Base-by-base conservation (phyloP, 2,329 filamentous ascomycete species). In the Colletotrichum zoysiae region DNA sequence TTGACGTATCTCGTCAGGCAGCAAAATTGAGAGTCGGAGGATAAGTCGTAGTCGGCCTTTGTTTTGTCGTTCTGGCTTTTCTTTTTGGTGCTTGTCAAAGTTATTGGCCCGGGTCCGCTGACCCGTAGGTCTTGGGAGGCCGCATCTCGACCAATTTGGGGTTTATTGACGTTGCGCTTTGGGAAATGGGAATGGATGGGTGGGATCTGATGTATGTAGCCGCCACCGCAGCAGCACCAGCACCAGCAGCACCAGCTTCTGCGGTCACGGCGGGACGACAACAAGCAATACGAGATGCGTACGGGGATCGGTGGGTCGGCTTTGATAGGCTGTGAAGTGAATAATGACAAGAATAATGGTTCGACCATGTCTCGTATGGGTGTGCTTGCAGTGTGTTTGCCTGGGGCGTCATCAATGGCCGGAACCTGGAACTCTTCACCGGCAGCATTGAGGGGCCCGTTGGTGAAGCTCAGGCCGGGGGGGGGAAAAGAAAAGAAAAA, bases 241-340 rank as follows among this genome's bases (percentile, higher is more conserved):
- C 35, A 8, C 6, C 38, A 40, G 38, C 40, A 18, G 40, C 40
- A 11, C 38, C 48, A 26, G 50, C 51, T 35, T 18, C 30, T 20
- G 20, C 53, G 18, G 30, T 5, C 9, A 9, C 33, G 16, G 53
- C 33, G 33, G 33, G 18, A 48, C 44, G 44, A 48, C 20, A 20
- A 48, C 20, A 4, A n/a, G 50, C 18, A 38, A 30, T 3, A 35
- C 30, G 23, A 59, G 3, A 18, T 51, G 23, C 33, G 35, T 30
- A 11, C 26, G 44, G 7, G 62, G 26, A n/a, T 42, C 38, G 35
- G 30, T 30, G 30, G 18, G 35, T 57, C 16, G 60, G 60, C 38
- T 33, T 53, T 62, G 60, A 62, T 30, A 62, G 46, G 60, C 46
- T 42, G 46, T 42, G 23, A 48, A 48, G 42, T 62, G 60, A 62